phyloP scores from a whole-genome alignment of 805 yeast species.

The Yarrowia bubula region DNA sequence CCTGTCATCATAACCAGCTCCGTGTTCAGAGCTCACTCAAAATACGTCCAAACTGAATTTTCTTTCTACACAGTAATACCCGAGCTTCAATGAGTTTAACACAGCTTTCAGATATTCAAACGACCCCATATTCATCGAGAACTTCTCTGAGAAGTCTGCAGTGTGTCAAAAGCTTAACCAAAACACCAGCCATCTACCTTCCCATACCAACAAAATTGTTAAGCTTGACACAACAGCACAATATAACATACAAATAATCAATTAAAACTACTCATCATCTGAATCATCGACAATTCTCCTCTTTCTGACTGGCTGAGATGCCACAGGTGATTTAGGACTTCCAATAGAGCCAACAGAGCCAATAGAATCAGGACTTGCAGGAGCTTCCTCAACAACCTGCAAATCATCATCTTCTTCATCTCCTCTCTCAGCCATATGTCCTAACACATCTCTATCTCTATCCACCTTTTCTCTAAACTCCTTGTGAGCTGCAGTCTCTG shows the following conservation, averaged over 20 bases:
- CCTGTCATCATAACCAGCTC: no score
- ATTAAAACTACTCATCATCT: not conserved
- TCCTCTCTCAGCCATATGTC: slow-evolving; percentile 1
- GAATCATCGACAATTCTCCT: slow-evolving; percentile 9
- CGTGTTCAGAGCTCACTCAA: no score
- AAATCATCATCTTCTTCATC: not conserved
- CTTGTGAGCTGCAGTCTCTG: not conserved
- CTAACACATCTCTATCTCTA: not conserved
- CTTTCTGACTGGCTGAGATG: not conserved
- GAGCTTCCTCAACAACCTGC: no score
- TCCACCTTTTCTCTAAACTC: not conserved
- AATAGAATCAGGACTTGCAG: no score
- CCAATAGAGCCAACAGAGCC: not conserved
- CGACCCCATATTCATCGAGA: no score
- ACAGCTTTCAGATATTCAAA: no score
- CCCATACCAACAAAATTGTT: not conserved
- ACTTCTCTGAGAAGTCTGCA: no score
- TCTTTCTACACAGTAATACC: no score
- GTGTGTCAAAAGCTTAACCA: no score
- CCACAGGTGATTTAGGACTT: not conserved
- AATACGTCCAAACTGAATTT: no score
- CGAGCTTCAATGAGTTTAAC: no score
- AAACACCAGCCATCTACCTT: not conserved
- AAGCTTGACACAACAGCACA: not conserved
- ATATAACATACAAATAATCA: not conserved